Evolutionary conservation across 2,329 filamentous ascomycete species (phyloP).

Genomic region (Colletotrichum lentis): DNA sequence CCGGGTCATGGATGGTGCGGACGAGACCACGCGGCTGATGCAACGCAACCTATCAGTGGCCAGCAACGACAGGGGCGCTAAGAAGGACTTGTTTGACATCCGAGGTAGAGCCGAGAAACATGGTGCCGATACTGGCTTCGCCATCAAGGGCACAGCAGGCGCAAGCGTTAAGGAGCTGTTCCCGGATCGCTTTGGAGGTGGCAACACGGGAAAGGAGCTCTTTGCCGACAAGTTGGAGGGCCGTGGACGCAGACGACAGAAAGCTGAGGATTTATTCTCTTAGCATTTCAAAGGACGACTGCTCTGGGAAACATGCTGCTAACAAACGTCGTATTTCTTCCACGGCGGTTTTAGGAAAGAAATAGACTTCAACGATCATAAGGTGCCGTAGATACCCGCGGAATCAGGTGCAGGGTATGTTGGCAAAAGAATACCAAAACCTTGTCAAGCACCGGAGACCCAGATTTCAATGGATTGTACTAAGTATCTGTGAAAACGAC

Average conservation of each 20-base stretch:
- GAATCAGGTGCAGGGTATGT: neutral
- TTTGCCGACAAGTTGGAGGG: conserved; percentile 69
- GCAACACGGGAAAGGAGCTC: conserved; percentile 73
- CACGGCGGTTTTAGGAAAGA: neutral
- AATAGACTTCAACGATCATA: neutral
- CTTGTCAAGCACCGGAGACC: neutral
- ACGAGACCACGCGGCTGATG: conserved; percentile 43
- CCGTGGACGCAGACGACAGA: conserved; percentile 67
- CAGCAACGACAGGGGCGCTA: conserved; percentile 49
- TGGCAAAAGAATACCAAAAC: neutral
- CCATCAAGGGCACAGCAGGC: conserved; percentile 71
- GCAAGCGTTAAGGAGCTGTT: conserved; percentile 71
- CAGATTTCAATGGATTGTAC: neutral
- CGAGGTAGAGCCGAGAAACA: conserved; percentile 63
- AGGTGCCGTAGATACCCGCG: neutral
- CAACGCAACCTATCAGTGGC: conserved; percentile 27
- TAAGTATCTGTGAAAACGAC: too few species aligned
- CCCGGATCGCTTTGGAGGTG: conserved; percentile 64
- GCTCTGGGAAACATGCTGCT: neutral
- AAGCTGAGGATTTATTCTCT: conserved; percentile 76
- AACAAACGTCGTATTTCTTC: too few species aligned
- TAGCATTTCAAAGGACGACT: conserved; percentile 46
- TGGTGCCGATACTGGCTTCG: conserved; percentile 60
- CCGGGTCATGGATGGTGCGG: conserved; percentile 30
- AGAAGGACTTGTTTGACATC: conserved; percentile 61